phyloP scores from a whole-genome alignment of 1,284 basidiomycete genomes.

The Cryptococcus jaspeensis region DNA sequence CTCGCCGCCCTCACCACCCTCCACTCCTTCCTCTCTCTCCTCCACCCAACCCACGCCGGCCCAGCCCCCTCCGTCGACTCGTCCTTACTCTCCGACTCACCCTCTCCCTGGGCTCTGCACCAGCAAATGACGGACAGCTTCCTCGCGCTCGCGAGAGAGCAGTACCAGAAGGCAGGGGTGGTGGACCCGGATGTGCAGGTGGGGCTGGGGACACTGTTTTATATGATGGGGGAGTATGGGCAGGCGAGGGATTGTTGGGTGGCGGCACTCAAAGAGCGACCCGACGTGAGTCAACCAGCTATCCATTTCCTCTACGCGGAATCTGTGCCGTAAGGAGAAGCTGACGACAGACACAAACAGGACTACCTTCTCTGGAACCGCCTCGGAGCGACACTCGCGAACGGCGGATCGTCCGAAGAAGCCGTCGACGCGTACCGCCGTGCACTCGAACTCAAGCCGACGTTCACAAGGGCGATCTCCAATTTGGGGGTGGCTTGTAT shows the following conservation, averaged over 20 bases:
- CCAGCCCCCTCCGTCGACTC: slow-evolving; percentile 9
- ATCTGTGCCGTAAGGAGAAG: neutral
- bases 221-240: slow-evolving; percentile 59
- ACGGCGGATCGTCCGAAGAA: slow-evolving; percentile 91
- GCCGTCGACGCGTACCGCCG: slow-evolving; percentile 92
- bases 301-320: neutral
- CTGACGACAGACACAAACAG: slow-evolving; percentile 46
- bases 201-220: slow-evolving; percentile 89
- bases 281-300: slow-evolving; percentile 56
- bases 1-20: slow-evolving; percentile 83
- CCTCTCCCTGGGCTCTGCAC: slow-evolving; percentile 80
- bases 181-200: slow-evolving; percentile 93
- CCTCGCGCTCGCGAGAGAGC: slow-evolving; percentile 76
- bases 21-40: slow-evolving; percentile 77
- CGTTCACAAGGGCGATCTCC: slow-evolving; percentile 95
- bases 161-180: slow-evolving; percentile 62
- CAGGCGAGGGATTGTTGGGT: slow-evolving; percentile 80
- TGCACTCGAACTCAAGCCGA: slow-evolving; percentile 88
- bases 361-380: slow-evolving; percentile 98
- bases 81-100: slow-evolving; percentile 3
- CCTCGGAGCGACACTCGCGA: slow-evolving; percentile 90
- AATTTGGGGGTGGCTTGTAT: slow-evolving; percentile 94
- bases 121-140: slow-evolving; percentile 79
- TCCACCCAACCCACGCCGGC: slow-evolving; percentile 64
- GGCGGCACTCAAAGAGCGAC: slow-evolving; percentile 73